These are phyloP conservation scores for Balansia obtecta DNA, from an alignment of 2,329 filamentous ascomycete genomes.

Conservation along the genomic window DNA sequence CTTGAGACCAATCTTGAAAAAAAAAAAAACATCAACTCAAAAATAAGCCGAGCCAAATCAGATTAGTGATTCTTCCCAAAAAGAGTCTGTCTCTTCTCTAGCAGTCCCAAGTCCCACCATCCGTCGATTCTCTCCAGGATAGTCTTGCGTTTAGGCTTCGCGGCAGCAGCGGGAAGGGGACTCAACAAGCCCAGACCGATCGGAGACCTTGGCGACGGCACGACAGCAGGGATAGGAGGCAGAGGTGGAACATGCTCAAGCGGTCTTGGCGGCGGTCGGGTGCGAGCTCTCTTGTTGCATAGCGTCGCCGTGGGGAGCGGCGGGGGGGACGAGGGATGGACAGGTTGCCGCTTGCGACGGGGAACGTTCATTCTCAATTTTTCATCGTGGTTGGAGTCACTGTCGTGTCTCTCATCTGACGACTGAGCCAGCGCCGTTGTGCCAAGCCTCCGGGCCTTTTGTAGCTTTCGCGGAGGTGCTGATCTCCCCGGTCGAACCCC, in stretches of 20 bases:
- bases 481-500: slow-evolving; percentile 16
- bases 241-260: slow-evolving; percentile 17
- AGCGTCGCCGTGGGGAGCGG: slow-evolving; percentile 24
- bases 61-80: slow-evolving; percentile 11
- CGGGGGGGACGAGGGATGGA: slow-evolving; percentile 15
- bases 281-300: slow-evolving; percentile 12
- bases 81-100: slow-evolving; percentile 30
- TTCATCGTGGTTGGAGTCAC: slow-evolving; percentile 19
- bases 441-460: slow-evolving; percentile 22
- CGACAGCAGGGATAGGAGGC: slow-evolving; percentile 11
- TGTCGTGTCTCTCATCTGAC: slow-evolving; percentile 19
- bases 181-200: slow-evolving; percentile 1
- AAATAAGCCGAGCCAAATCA: neutral
- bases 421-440: slow-evolving; percentile 22
- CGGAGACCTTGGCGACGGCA: slow-evolving; percentile 5
- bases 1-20: neutral
- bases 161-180: slow-evolving; percentile 9
- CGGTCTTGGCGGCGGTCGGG: slow-evolving; percentile 14
- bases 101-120: slow-evolving; percentile 41
- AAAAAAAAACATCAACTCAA: neutral
- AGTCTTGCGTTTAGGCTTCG: slow-evolving; percentile 30
- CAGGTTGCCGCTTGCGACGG: slow-evolving; percentile 4
- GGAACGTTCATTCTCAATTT: slow-evolving; percentile 15
- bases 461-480: slow-evolving; percentile 9
- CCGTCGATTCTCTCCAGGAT: slow-evolving; percentile 36